Base-by-base conservation (phyloP, 768 basidiomycete genomes). In the Suillus lakei region DNA sequence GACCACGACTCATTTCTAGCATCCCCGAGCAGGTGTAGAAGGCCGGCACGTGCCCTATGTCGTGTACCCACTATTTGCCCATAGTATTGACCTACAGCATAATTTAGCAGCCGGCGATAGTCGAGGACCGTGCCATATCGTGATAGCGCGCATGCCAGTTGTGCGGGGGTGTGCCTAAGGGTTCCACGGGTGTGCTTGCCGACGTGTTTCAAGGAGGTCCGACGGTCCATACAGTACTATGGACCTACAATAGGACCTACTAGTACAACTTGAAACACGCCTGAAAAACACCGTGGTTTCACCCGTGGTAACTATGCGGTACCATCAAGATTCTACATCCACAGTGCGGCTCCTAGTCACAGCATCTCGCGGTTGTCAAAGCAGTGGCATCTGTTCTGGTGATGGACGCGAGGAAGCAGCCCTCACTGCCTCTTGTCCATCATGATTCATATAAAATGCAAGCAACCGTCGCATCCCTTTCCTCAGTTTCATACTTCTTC, bases 391-490 rank as follows among this genome's bases (percentile, higher is more conserved):
- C 8, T 21, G 41, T 12, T 12, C 10, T n/a, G 44, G 44, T 12
- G 44, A 46, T 46, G n/a, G 44, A 46, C 9, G 10, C 4, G 44
- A 21, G 9, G 8, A 44, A 9, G 43, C 43, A n/a, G 21, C 43
- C 21, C 43, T 65, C 75, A 76, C 73, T 61, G 74, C 73, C 71
- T 65, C 64, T 51, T 54, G 68, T 16, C 50, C 44, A n/a, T 5
- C n/a, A 3, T n/a, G 21, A n/a, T 41, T 60, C 48, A 10, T 69
- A 71, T 61, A 76, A 76, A 76, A 71, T 56, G 21, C 28, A 30
- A 39, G 13, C 50, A 44, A 23, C 32, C 15, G 18, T 51, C 30
- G 6, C 44, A 36, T 41, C 54, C 46, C 58, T 51, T 26, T 38
- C 63, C 68, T 34, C 41, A 51, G 41, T 62, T 48, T 53, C 55